Base-by-base conservation (phyloP, 441 rosid genomes). In the Eutrema salsugineum region DNA sequence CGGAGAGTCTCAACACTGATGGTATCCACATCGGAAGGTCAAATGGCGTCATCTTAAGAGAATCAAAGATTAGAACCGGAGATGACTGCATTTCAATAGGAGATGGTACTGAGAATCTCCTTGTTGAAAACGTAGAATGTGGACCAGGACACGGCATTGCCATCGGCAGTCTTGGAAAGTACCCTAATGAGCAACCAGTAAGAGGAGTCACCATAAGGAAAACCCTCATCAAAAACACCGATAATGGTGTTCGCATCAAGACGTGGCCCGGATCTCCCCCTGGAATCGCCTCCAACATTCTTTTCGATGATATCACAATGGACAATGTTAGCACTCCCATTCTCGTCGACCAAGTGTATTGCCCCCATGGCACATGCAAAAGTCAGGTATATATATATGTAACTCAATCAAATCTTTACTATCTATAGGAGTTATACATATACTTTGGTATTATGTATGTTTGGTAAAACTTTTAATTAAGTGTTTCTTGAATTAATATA, bases 91-190 rank as follows among this genome's bases (percentile, higher is more conserved):
- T 87, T 64, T 86, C 88, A n/a, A 15, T 84, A 0, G 88, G 90
- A 6, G 83, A 82, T 20, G 85, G 87, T 19, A 75, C 75, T 54
- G 64, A 76, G 24, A 60, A 85, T 8, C 2, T 87, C 10, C 6
- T 27, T 14, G 65, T 83, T 12, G 67, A 65, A 19, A 66, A 61
- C 2, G 70, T 80, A 0, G 76, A 55, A 6, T 85, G 89, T 36
- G 86, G 86, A 38, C 86, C 91, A 14, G 87, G 92, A 2, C 88
- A 85, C 20, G 91, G 94, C 11, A 77, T 88, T 17, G 72, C 88
- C 32, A 50, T 86, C 8, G 90, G 88, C 11, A 88, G 86, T 53
- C 81, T 88, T 5, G 90, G 94, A 6, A 80, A 8, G 24, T 77
- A 61, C 22, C 63, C 68, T 1, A 22, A 62, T 8, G 88, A 85